phyloP scores from a whole-genome alignment of 2,329 filamentous ascomycete species.

The Aureobasidium sp. region DNA sequence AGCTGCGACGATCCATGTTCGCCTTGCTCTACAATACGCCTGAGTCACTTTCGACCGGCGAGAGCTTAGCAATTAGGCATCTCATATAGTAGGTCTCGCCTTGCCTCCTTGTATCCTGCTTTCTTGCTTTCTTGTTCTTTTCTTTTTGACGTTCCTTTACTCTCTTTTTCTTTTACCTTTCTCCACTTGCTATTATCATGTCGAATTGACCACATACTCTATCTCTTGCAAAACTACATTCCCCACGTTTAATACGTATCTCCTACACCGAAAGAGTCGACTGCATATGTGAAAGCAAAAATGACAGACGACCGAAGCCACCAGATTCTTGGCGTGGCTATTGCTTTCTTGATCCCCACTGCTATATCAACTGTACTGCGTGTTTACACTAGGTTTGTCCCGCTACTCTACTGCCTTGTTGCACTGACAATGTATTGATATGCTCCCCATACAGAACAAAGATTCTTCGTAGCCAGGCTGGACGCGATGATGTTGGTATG shows the following conservation, averaged over 20 bases:
- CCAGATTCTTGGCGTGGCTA: constrained; percentile 18
- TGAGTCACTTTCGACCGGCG: neutral
- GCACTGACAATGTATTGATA: neutral
- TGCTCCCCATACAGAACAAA: neutral
- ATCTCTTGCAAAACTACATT: neutral
- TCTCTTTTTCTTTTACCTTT: neutral
- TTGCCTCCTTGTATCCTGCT: neutral
- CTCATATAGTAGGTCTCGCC: neutral
- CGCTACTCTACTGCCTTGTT: neutral
- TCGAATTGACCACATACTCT: neutral
- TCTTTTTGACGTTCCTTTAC: neutral
- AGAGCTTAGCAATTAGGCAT: neutral
- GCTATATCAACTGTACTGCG: constrained; percentile 30
- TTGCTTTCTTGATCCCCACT: constrained; percentile 30
- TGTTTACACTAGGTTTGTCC: constrained; percentile 23
- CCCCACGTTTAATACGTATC: too few species aligned
- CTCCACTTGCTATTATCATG: neutral
- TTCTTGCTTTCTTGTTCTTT: neutral
- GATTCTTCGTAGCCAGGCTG: constrained; percentile 19
- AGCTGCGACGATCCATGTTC: neutral
- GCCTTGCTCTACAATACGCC: neutral
- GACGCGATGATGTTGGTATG: constrained; percentile 28
- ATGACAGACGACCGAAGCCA: constrained; percentile 8
- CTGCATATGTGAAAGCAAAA: neutral
- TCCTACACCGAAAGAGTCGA: neutral